Conservation (phyloP, 352 stramenopile species). For the Phytophthora boehmeriae region DNA sequence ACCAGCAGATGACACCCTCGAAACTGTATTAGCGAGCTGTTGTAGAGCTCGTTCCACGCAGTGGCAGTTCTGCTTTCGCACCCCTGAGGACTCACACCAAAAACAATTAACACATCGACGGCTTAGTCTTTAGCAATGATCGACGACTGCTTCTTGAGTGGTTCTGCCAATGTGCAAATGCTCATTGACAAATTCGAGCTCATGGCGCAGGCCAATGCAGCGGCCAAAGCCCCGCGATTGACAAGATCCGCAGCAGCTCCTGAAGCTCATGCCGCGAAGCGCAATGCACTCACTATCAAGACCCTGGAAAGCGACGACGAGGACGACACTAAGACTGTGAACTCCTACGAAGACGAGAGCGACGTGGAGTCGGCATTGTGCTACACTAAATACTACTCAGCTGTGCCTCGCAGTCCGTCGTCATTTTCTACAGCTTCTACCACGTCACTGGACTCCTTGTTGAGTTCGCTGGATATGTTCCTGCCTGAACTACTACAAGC, state of each 20-base stretch:
- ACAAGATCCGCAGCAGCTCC: too few species aligned
- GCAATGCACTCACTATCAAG: slow-evolving; percentile 12
- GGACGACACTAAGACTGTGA: slow-evolving; percentile 8
- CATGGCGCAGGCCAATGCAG: slow-evolving; percentile 24
- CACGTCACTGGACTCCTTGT: slow-evolving; percentile 34
- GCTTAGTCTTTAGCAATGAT: slow-evolving; percentile 12
- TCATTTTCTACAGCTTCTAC: slow-evolving; percentile 41
- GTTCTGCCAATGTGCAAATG: slow-evolving; percentile 25
- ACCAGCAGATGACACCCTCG: neutral
- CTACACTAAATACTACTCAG: slow-evolving; percentile 15
- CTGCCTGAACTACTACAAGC: slow-evolving; percentile 25
- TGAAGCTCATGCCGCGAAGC: neutral
- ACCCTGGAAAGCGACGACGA: slow-evolving; percentile 11
- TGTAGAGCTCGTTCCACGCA: slow-evolving; percentile 3
- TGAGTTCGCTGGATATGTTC: slow-evolving; percentile 32
- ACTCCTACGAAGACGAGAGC: slow-evolving; percentile 21
- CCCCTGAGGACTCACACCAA: slow-evolving; percentile 8
- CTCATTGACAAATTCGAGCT: slow-evolving; percentile 46
- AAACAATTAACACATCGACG: neutral
- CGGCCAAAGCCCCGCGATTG: too few species aligned
- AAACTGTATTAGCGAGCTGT: too few species aligned
- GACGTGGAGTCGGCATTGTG: slow-evolving; percentile 10
- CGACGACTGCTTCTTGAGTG: slow-evolving; percentile 9
- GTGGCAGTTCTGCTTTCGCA: slow-evolving; percentile 31
- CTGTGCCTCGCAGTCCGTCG: slow-evolving; percentile 28